A percentile compares a stretch with the other conserved stretches of the same genome.
phyloP scores from a whole-genome alignment of 202 grass and related monocot species.

The Panicum virgatum region DNA sequence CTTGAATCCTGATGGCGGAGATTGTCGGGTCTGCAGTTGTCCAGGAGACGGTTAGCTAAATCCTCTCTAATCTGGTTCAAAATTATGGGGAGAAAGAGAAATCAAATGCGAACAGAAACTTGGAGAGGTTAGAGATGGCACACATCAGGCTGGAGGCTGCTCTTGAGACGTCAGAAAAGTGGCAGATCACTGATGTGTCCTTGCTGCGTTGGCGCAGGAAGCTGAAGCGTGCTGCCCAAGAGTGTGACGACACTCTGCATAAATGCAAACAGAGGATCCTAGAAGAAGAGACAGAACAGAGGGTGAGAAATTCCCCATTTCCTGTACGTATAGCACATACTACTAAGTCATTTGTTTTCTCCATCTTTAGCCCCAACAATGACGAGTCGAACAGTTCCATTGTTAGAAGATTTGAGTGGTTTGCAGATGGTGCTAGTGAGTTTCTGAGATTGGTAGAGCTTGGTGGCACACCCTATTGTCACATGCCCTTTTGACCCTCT shows the following conservation, averaged over 20 bases:
- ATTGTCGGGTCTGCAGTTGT: not conserved
- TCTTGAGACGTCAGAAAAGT: not conserved
- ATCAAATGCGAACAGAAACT: not conserved
- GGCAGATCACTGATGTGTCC: not conserved
- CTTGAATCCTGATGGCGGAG: not conserved
- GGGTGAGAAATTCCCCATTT: not conserved
- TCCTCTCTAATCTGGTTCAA: not conserved
- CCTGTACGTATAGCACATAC: not conserved
- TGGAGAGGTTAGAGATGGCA: not conserved
- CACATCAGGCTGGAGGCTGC: not conserved
- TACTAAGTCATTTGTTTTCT: not conserved
- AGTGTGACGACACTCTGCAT: not conserved
- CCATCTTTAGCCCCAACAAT: not conserved
- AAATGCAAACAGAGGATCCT: not conserved
- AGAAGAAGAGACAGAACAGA: not conserved
- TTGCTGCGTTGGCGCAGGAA: not conserved
- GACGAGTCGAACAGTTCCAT: not conserved
- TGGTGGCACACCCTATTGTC: not conserved
- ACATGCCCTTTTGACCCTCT: constrained; percentile 3
- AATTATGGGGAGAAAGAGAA: not conserved
- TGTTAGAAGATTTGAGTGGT: not conserved
- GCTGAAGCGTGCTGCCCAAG: not conserved
- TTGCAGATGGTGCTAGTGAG: not conserved
- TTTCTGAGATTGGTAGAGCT: not conserved
- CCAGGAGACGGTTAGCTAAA: not conserved